Evolutionary conservation across 305 asterid genomes (phyloP), one percentile per base, ranked within the genome.

Genomic region (Ruellia speciosa): DNA sequence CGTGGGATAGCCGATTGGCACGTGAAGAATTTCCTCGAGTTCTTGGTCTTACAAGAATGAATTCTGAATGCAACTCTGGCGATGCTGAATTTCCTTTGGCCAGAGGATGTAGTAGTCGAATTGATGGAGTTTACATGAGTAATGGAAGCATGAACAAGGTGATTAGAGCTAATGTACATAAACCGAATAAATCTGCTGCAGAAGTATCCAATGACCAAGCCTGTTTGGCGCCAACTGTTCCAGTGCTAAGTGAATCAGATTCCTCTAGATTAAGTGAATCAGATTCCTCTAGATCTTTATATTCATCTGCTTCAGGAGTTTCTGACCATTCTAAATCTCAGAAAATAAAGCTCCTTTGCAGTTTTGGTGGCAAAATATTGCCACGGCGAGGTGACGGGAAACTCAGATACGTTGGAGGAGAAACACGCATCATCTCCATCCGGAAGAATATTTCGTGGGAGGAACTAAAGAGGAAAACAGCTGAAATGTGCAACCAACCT

Each of bases 1-100:
- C 66, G 45, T 73, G 70, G 64, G 77, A 67, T 57, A 63, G 60
- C 54, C 84, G 72, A 63, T 47, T 58, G 65, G 76, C 75, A 68
- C 79, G 77, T 13, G 95, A 79, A 77, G 89, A 83, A 55, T 80
- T 81, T 64, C 73, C 80, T n/a, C 63, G 78, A 69, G 70, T 76
- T 75, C 90, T 79, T 71, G 87, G 87, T 49, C 67, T 86, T 72
- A 34, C 65, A 54, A 75, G 85, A 73, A 71, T 74, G 85, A 83
- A 86, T 66, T 86, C 92, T 49, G 88, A 71, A 53, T 79, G 87
- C 56, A 75, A 75, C 47, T 77, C 85, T 50, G 82, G 77, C 61
- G 33, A 66, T 63, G 58, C 73, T 28, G 88, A 79, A 66, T 72
- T 64, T 57, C 65, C 80, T 71, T 83, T 85, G 53, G 81, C 82